Percentiles rank a stretch among this genome's conserved stretches.
phyloP scores from a whole-genome alignment of 768 basidiomycete species.

The Phlegmacium glaucopus region DNA sequence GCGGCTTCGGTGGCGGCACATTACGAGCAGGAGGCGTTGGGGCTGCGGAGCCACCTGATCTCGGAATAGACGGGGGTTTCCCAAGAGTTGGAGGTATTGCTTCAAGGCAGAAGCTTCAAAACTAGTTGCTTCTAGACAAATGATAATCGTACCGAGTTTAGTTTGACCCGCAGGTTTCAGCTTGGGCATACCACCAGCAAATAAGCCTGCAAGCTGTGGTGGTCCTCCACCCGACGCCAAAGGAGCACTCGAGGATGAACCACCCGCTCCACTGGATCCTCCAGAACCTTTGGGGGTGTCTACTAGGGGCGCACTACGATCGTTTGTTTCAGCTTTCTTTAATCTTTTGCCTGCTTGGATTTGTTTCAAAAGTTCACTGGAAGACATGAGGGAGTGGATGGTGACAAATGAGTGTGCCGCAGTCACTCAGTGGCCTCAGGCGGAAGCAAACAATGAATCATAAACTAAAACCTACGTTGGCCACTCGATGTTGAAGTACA shows the following conservation, averaged over 20 bases:
- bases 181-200: constrained; percentile 91
- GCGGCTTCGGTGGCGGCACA: constrained; percentile 25
- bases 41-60: constrained; percentile 35
- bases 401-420: constrained; percentile 4
- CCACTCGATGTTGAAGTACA: too few relatives aligned
- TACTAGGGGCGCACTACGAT: constrained; percentile 67
- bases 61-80: constrained; percentile 65
- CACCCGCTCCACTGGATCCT: constrained; percentile 22
- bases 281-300: constrained; percentile 45
- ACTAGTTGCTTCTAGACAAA: constrained; percentile 6
- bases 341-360: constrained; percentile 81
- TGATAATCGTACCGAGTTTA: constrained; percentile 43
- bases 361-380: constrained; percentile 70
- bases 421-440: constrained; percentile 4
- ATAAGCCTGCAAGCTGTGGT: constrained; percentile 80
- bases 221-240: constrained; percentile 39
- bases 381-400: constrained; percentile 49
- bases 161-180: constrained; percentile 75
- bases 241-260: constrained; percentile 14
- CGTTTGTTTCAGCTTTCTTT: constrained; percentile 81
- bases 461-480: too few relatives aligned
- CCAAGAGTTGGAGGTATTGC: constrained; percentile 62
- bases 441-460: constrained; percentile 9
- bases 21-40: constrained; percentile 30
- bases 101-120: constrained; percentile 20